Conservation (phyloP, 2,329 filamentous ascomycete genomes). For the Botrytis deweyae region DNA sequence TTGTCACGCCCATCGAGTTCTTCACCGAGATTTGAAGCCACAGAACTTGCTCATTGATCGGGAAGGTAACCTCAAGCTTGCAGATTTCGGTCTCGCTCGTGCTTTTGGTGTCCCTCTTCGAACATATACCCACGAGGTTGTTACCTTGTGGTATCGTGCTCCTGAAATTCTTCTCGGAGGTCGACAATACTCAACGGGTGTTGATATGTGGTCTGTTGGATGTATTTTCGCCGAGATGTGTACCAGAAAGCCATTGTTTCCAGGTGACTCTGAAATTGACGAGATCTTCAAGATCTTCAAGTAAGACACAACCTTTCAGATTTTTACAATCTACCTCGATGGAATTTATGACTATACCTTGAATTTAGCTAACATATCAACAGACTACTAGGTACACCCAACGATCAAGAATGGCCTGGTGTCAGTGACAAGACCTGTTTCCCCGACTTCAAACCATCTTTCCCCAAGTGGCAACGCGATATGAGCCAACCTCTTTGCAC, state of each 20-base stretch:
- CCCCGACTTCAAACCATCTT: slow-evolving; percentile 88
- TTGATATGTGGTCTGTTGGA: slow-evolving; percentile 94
- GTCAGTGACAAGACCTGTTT: slow-evolving; percentile 71
- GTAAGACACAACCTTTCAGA: slow-evolving; percentile 47
- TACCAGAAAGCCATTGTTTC: slow-evolving; percentile 88
- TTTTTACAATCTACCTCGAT: background rate
- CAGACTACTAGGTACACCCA: slow-evolving; percentile 75
- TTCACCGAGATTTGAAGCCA: slow-evolving; percentile 87
- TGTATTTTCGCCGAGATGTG: slow-evolving; percentile 98
- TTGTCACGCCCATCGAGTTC: slow-evolving; percentile 83
- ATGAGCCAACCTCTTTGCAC: slow-evolving; percentile 64
- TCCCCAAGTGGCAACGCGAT: slow-evolving; percentile 85
- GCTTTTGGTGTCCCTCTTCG: slow-evolving; percentile 88
- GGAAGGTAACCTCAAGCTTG: slow-evolving; percentile 85
- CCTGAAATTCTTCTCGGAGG: slow-evolving; percentile 89
- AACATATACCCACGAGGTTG: slow-evolving; percentile 93
- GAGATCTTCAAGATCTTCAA: slow-evolving; percentile 95
- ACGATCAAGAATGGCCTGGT: slow-evolving; percentile 80
- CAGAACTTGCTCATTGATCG: slow-evolving; percentile 86
- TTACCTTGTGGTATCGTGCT: slow-evolving; percentile 89
- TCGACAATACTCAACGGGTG: slow-evolving; percentile 87
- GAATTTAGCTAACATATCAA: slow-evolving; percentile 39
- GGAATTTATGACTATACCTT: background rate
- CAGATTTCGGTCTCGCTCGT: slow-evolving; percentile 84
- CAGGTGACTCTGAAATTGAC: slow-evolving; percentile 89